These are phyloP conservation scores for Populus tomentosa DNA, from an alignment of 441 rosid genomes.

Conservation along the genomic window DNA sequence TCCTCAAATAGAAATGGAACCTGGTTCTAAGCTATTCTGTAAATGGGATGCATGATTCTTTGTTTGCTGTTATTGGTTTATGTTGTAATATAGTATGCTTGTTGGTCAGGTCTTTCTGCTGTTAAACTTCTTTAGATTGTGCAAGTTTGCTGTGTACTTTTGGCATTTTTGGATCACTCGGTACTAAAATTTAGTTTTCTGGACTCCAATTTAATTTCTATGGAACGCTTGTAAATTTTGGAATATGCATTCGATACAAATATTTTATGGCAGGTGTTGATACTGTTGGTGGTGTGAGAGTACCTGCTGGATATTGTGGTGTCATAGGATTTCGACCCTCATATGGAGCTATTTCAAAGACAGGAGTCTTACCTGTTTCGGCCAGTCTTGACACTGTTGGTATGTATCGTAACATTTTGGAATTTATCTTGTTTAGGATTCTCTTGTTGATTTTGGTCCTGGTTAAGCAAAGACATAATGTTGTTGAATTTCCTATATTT, in stretches of 20 bases:
- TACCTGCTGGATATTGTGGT: constrained; percentile 87
- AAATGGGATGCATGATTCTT: not conserved
- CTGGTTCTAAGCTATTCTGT: not conserved
- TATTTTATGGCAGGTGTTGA: constrained; percentile 64
- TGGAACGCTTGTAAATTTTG: not conserved
- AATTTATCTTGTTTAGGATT: not conserved
- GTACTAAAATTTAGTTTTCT: not conserved
- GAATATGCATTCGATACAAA: not conserved
- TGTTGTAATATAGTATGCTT: not conserved
- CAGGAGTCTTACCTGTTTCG: constrained; percentile 64
- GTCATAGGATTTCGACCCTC: constrained; percentile 80
- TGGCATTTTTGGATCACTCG: not conserved
- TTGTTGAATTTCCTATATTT: not conserved
- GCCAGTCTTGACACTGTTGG: constrained; percentile 87
- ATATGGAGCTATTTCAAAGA: constrained; percentile 58
- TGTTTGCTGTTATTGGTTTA: not conserved
- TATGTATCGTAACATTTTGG: constrained; percentile 32
- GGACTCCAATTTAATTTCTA: not conserved
- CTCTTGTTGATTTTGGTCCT: not conserved
- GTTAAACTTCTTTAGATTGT: too few species aligned
- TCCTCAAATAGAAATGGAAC: not conserved
- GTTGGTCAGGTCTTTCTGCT: not conserved
- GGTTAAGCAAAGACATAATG: not conserved
- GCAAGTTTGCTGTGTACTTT: not conserved
- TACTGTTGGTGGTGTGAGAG: constrained; percentile 85